Base-by-base conservation (phyloP, 768 basidiomycete species). In the Pulveroboletus sp. region DNA sequence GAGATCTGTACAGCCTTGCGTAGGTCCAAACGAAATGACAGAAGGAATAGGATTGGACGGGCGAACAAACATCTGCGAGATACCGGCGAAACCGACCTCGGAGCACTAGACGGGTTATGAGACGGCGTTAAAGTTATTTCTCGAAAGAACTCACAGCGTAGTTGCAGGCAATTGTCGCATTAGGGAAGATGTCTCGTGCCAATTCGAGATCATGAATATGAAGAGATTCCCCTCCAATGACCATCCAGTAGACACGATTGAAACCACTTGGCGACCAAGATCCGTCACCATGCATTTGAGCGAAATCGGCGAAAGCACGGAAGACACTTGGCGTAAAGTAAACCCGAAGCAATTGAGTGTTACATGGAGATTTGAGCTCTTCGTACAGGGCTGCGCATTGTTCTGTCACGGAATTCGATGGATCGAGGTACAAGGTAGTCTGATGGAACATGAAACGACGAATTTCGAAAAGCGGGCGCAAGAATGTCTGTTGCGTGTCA, bases 371-470 rank as follows among this genome's bases (percentile, higher is more conserved):
- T 43, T 64, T 62, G 8, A 65, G 60, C 19, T 65, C 64, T 17
- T 63, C 47, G 44, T 50, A 61, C 25, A 65, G 38, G 11, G 58
- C 52, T 21, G 27, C 16, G 32, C 64, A 65, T 45, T 65, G 64
- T 34, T 57, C 62, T 17, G 64, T 49, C 24, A 65, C 64, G 3
- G 65, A 64, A 21, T 42, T 49, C 14, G 62, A 61, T 3, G 62
- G 46, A 31, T 65, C 62, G n/a, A 66, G 59, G 35, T 66, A 65
- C 23, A 65, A 23, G 4, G 62, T 65, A 5, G 65, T 66, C 11
- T 61, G 62, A 41, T 66, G 66, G 52, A 66, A 66, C 64, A 65
- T 65, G 47, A 65, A 65, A 7, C 62, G 64, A 37, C 64, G 59
- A 17, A 64, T 64, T 46, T 65, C 64, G 29, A 65, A 65, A 14